Conservation (phyloP, 2,329 filamentous ascomycete genomes). For the Pseudogymnoascus sp. region DNA sequence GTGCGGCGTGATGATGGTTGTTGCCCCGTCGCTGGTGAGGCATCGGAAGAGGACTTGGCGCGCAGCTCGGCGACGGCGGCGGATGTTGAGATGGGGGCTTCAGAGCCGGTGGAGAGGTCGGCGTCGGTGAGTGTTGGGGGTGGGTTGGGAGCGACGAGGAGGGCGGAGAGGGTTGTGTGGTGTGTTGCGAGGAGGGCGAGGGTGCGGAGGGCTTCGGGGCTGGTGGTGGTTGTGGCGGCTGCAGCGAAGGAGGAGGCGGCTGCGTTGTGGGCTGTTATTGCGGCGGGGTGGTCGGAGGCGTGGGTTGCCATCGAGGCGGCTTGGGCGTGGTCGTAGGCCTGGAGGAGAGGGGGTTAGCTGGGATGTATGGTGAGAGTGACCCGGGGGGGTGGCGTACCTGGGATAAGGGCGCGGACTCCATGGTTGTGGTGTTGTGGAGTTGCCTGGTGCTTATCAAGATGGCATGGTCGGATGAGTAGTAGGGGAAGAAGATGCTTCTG, state of each 20-base stretch:
- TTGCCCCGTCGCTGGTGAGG: slow-evolving; percentile 18
- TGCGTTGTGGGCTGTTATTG: slow-evolving; percentile 78
- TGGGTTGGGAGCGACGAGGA: slow-evolving; percentile 61
- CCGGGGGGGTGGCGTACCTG: slow-evolving; percentile 39
- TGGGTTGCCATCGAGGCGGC: slow-evolving; percentile 69
- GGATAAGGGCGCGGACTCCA: slow-evolving; percentile 64
- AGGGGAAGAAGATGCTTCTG: background rate
- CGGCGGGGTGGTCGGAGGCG: slow-evolving; percentile 64
- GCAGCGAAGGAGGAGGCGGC: slow-evolving; percentile 84
- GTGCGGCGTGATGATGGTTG: background rate
- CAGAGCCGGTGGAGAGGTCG: slow-evolving; percentile 22
- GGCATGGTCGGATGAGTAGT: background rate
- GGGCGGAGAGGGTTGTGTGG: slow-evolving; percentile 72
- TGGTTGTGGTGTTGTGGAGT: slow-evolving; percentile 29
- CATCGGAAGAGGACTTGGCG: slow-evolving; percentile 19
- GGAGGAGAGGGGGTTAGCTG: slow-evolving; percentile 19
- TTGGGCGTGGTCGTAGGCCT: slow-evolving; percentile 84
- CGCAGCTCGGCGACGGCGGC: slow-evolving; percentile 27
- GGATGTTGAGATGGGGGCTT: slow-evolving; percentile 26
- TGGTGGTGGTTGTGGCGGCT: slow-evolving; percentile 64
- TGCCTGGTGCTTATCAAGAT: background rate
- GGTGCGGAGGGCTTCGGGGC: slow-evolving; percentile 69
- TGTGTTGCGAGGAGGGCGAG: slow-evolving; percentile 80
- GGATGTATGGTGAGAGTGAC: background rate
- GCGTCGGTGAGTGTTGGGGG: slow-evolving; percentile 15